These are phyloP conservation scores for Tripterygium wilfordii DNA, from an alignment of 177 flowering plant species.

Conservation along the genomic window DNA sequence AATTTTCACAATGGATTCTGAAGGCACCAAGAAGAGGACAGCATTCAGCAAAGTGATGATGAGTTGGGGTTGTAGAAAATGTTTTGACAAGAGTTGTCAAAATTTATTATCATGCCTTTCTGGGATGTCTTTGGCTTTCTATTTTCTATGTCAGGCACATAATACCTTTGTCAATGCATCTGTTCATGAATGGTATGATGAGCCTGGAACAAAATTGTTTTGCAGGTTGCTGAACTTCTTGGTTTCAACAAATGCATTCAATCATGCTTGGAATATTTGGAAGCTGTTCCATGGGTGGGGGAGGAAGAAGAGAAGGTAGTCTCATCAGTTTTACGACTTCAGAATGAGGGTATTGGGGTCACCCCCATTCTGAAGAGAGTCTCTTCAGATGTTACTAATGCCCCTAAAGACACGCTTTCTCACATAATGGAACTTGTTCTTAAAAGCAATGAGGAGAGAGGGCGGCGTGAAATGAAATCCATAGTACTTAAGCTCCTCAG, in stretches of 20 bases:
- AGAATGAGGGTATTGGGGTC: slow-evolving; percentile 43
- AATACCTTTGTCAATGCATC: too few relatives aligned
- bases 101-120: too few relatives aligned
- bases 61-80: too few relatives aligned
- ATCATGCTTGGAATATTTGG: slow-evolving; percentile 85
- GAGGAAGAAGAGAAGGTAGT: slow-evolving; percentile 95
- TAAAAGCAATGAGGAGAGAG: slow-evolving; percentile 81
- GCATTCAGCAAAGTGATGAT: too few relatives aligned
- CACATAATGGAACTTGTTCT: slow-evolving; percentile 84
- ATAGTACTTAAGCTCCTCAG: slow-evolving; percentile 74
- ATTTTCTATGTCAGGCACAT: too few relatives aligned
- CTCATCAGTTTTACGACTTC: slow-evolving; percentile 57
- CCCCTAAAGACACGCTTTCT: slow-evolving; percentile 61
- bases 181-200: too few relatives aligned
- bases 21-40: too few relatives aligned
- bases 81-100: too few relatives aligned
- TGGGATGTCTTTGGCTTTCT: too few relatives aligned
- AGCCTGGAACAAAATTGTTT: too few relatives aligned
- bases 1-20: too few relatives aligned
- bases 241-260: slow-evolving; percentile 65
- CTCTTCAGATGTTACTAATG: slow-evolving; percentile 38
- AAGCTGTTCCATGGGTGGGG: slow-evolving; percentile 98
- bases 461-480: slow-evolving; percentile 91
- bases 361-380: slow-evolving; percentile 71
- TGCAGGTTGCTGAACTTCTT: slow-evolving; percentile 78